Conservation (phyloP, 2,329 filamentous ascomycete species). For the Ophiobolus disseminans region DNA sequence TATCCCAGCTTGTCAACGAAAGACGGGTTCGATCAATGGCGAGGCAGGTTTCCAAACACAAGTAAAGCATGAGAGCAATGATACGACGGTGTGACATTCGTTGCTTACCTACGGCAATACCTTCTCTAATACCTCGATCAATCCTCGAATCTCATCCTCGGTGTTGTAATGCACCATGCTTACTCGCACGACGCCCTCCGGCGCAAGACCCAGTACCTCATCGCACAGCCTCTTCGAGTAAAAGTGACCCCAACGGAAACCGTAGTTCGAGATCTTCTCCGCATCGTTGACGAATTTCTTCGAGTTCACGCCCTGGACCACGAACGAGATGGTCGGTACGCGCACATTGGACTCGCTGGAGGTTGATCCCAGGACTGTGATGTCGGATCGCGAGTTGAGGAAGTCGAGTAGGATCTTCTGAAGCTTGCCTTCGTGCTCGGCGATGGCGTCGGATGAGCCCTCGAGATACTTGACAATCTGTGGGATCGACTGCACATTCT, state of each 20-base stretch:
- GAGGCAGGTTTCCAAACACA: too few species aligned
- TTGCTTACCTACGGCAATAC: slow-evolving; percentile 49
- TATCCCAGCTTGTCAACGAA: too few species aligned
- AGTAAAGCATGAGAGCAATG: too few species aligned
- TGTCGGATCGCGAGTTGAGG: slow-evolving; percentile 59
- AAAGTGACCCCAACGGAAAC: slow-evolving; percentile 72
- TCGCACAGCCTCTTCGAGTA: slow-evolving; percentile 70
- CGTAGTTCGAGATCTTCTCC: slow-evolving; percentile 65
- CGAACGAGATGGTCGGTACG: slow-evolving; percentile 73
- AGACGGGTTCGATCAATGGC: too few species aligned
- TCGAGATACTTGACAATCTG: slow-evolving; percentile 68
- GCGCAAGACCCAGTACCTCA: slow-evolving; percentile 64
- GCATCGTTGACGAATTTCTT: slow-evolving; percentile 67
- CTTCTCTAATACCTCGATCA: slow-evolving; percentile 62
- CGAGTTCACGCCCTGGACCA: slow-evolving; percentile 63
- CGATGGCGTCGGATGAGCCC: slow-evolving; percentile 52
- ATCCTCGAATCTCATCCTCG: slow-evolving; percentile 63
- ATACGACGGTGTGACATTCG: too few species aligned
- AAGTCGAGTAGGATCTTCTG: slow-evolving; percentile 67
- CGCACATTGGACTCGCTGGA: slow-evolving; percentile 57
- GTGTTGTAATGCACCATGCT: slow-evolving; percentile 78
- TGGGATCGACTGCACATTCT: slow-evolving; percentile 69
- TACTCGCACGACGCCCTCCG: slow-evolving; percentile 72
- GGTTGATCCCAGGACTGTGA: slow-evolving; percentile 66
- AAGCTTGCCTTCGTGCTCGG: slow-evolving; percentile 66